Evolutionary conservation across 192 early-diverging fungal species (phyloP).

Genomic region (Geosiphon pyriformis): DNA sequence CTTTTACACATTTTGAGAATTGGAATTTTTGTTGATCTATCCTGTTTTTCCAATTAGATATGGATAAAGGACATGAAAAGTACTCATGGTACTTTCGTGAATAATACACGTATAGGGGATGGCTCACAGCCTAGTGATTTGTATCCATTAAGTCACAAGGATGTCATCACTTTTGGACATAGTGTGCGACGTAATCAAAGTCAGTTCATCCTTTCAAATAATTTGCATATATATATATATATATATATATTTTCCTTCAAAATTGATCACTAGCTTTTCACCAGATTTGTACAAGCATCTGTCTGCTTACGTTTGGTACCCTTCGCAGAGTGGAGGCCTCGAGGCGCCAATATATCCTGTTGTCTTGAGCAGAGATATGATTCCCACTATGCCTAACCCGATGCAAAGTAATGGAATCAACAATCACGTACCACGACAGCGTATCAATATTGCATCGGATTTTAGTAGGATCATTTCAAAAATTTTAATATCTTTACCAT

Average conservation of each 20-base stretch:
- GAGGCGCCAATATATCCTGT: neutral
- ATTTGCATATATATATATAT: too few species aligned
- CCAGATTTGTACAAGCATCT: conserved; percentile 21
- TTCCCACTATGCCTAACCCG: too few species aligned
- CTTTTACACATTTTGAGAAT: neutral
- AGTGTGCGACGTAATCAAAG: conserved; percentile 23
- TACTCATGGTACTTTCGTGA: conserved; percentile 26
- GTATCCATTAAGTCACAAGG: conserved; percentile 2
- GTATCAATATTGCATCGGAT: too few species aligned
- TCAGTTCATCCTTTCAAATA: neutral
- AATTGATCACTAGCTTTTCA: too few species aligned
- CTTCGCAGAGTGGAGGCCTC: neutral
- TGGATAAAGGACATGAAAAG: conserved; percentile 23
- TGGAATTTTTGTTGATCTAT: too few species aligned
- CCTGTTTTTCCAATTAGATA: too few species aligned
- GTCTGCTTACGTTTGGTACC: conserved; percentile 17
- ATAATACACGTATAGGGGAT: conserved; percentile 2
- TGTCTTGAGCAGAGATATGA: neutral
- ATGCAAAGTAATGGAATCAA: too few species aligned
- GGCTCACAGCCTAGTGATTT: conserved; percentile 9
- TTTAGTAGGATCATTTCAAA: too few species aligned
- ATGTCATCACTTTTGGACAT: conserved; percentile 24
- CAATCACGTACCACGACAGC: too few species aligned
- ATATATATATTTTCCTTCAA: too few species aligned
- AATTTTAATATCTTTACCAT: too few species aligned